Conservation (phyloP, 176 grass and related monocot genomes). For the Juncus effusus region DNA sequence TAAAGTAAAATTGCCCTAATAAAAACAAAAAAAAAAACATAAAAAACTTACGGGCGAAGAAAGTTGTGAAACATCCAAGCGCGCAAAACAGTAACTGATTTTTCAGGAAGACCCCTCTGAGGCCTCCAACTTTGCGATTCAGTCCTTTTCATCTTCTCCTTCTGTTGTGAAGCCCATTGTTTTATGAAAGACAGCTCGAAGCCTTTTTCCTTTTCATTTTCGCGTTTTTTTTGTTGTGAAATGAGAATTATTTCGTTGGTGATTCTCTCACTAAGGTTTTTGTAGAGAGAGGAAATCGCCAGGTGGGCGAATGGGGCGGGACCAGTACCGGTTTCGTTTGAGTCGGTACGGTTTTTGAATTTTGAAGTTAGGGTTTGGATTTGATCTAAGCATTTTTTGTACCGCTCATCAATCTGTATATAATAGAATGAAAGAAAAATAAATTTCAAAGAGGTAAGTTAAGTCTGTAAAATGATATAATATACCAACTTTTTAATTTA, state of each 20-base stretch:
- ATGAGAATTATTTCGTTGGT: constrained; percentile 39
- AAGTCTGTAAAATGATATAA: no score
- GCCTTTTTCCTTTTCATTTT: constrained; percentile 31
- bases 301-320: constrained; percentile 52
- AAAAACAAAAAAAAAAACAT: background rate
- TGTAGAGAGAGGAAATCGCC: constrained; percentile 49
- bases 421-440: background rate
- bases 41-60: constrained; percentile 71
- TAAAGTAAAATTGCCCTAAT: no score
- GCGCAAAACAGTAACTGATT: constrained; percentile 77
- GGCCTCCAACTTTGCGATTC: constrained; percentile 79
- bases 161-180: constrained; percentile 56
- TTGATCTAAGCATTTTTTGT: constrained; percentile 72
- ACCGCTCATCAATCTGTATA: constrained; percentile 61
- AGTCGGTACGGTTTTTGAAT: constrained; percentile 41
- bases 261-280: constrained; percentile 41
- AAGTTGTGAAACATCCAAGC: constrained; percentile 95
- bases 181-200: constrained; percentile 65
- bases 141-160: constrained; percentile 43
- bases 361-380: constrained; percentile 54
- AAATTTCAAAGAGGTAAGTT: background rate
- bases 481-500: no score
- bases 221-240: background rate
- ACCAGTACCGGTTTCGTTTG: constrained; percentile 19
- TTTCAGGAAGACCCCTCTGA: constrained; percentile 74